Conservation (phyloP, 2,329 filamentous ascomycete genomes). For the Neonectria hederae region DNA sequence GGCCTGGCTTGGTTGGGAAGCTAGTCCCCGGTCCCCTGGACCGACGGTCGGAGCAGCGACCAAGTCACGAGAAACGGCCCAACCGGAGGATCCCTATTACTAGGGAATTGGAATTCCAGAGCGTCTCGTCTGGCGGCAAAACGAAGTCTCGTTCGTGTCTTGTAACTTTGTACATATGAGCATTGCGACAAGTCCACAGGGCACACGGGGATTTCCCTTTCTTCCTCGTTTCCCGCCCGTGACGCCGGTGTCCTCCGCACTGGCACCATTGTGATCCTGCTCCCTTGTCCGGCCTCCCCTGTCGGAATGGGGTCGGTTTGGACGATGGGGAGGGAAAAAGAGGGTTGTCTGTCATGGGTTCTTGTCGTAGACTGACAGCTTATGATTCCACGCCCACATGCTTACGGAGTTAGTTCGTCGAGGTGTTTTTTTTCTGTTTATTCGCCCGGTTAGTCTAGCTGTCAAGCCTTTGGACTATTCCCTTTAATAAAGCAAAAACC, state of each 20-base stretch:
- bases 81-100: slow-evolving; percentile 41
- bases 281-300: slow-evolving; percentile 7
- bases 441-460: slow-evolving; percentile 2
- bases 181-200: background rate
- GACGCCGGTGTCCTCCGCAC: slow-evolving; percentile 24
- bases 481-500: slow-evolving; percentile 24
- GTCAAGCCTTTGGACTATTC: slow-evolving; percentile 10
- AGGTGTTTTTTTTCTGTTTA: background rate
- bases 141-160: background rate
- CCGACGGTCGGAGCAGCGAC: slow-evolving; percentile 20
- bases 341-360: slow-evolving; percentile 1
- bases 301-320: slow-evolving; percentile 6
- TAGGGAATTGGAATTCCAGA: slow-evolving; percentile 22
- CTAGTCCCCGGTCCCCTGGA: slow-evolving; percentile 1
- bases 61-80: slow-evolving; percentile 23
- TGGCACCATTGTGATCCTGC: slow-evolving; percentile 21
- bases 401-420: background rate
- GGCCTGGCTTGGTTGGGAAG: slow-evolving; percentile 10
- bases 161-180: background rate
- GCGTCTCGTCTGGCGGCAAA: slow-evolving; percentile 13
- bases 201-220: background rate
- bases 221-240: slow-evolving; percentile 7
- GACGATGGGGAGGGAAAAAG: background rate
- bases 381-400: slow-evolving; percentile 14
- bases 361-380: slow-evolving; percentile 12